Base-by-base conservation (phyloP, 225 moss, liverwort and hornwort genomes). In the Physcomitrellopsis africana region DNA sequence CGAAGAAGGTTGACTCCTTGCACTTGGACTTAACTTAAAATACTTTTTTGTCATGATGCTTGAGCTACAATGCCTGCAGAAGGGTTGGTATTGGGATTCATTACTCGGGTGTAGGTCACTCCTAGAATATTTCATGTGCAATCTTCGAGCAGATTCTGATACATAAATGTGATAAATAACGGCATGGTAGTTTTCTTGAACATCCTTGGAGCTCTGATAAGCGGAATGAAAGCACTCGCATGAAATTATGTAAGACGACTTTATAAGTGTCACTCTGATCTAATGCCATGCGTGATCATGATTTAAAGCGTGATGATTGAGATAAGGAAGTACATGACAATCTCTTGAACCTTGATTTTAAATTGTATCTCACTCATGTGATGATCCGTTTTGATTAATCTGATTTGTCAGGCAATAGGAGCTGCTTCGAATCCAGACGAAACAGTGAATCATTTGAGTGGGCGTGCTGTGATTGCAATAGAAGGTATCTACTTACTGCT, bases 361-460 rank as follows among this genome's bases (percentile, higher is more conserved):
- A 54, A 17, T 65, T 51, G 18, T 46, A 8, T 56, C n/a, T 48
- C 37, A 72, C 49, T 19, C 19, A 49, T 48, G 29, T 48, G 19
- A 51, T 51, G 61, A 72, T 14, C 29, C 72, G 29, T 13, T 71
- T 70, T 47, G 27, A 46, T 71, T 26, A 60, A 58, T n/a, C 61
- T 61, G 49, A 67, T 76, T 48, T 80, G 65, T 71, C 78, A 92
- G 92, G 92, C 92, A 55, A 80, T 88, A 62, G 73, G 66, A 70
- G 92, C 92, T 69, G 84, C 82, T 66, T 81, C 84, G 23, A 77
- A 86, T 77, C 63, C 79, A 60, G 88, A 90, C 69, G 88, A 86
- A 44, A 79, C 86, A 22, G 44, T 61, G 46, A 67, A 49, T 73
- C 90, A 84, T 73, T 61, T 90, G 80, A 92, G 81, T 67, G 88